phyloP scores from a whole-genome alignment of 129 eudicot genomes.

The Sambucus nigra region DNA sequence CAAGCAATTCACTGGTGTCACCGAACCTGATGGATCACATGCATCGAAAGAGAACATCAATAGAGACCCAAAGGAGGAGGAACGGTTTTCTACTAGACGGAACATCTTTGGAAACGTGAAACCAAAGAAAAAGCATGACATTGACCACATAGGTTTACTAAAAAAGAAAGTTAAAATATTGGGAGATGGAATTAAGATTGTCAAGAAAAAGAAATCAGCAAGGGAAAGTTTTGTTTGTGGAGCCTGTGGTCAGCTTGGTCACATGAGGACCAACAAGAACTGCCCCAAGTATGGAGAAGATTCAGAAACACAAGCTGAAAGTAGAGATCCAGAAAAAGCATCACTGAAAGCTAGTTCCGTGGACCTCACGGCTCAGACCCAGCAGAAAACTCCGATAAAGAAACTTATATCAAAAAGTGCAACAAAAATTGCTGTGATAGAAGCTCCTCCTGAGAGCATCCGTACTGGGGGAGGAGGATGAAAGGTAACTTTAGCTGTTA shows the following conservation, averaged over 20 bases:
- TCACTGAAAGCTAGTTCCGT: constrained; percentile 26
- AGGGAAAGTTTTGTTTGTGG: constrained; percentile 92
- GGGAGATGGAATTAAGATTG: constrained; percentile 65
- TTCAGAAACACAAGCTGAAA: constrained; percentile 42
- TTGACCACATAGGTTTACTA: constrained; percentile 46
- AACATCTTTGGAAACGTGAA: constrained; percentile 52
- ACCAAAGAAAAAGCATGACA: constrained; percentile 53
- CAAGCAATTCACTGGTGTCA: constrained; percentile 24
- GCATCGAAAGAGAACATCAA: constrained; percentile 25
- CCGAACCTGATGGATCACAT: constrained; percentile 31
- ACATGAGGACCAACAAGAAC: constrained; percentile 91
- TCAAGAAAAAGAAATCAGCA: constrained; percentile 86
- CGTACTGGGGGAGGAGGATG: no score
- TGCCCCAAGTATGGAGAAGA: constrained; percentile 89
- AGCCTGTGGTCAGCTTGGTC: constrained; percentile 98
- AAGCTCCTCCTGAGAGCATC: constrained; percentile 68
- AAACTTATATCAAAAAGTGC: constrained; percentile 44
- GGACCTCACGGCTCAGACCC: constrained; percentile 42
- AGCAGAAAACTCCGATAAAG: constrained; percentile 35
- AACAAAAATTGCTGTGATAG: constrained; percentile 43
- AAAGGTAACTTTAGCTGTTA: no score
- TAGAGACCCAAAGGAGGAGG: constrained; percentile 52
- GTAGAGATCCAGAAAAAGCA: constrained; percentile 45
- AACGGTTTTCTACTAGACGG: constrained; percentile 33
- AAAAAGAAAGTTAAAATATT: constrained; percentile 70